These are phyloP conservation scores for Emergomyces orientalis DNA, from an alignment of 2,329 filamentous ascomycete genomes.

Conservation along the genomic window DNA sequence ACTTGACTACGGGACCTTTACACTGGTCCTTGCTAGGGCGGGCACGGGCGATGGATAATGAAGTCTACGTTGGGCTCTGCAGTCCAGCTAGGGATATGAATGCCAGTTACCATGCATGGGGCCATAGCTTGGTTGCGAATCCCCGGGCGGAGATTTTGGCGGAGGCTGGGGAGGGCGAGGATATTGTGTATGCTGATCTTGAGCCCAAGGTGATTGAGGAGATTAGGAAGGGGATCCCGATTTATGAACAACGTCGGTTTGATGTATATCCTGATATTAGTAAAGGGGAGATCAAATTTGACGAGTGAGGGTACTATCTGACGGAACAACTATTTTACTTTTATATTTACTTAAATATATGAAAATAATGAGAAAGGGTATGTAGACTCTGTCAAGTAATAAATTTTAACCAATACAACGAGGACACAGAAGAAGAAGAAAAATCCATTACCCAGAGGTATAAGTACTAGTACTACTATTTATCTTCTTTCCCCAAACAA, in stretches of 20 bases:
- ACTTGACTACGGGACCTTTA: constrained; percentile 79
- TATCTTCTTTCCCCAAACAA: no score
- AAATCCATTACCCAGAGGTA: no score
- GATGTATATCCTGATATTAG: constrained; percentile 93
- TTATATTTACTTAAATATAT: neutral
- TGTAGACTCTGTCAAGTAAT: no score
- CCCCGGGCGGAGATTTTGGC: constrained; percentile 75
- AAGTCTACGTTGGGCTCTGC: constrained; percentile 87
- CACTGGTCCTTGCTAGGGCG: constrained; percentile 83
- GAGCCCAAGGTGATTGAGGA: constrained; percentile 59
- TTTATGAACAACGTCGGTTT: constrained; percentile 76
- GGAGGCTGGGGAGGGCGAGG: constrained; percentile 70
- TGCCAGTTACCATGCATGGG: constrained; percentile 80
- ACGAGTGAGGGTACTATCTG: constrained; percentile 22
- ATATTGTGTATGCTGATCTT: constrained; percentile 65
- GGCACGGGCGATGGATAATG: constrained; percentile 83
- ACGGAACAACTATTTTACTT: neutral
- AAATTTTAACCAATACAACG: no score
- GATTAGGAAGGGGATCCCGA: constrained; percentile 71
- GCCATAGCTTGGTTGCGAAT: constrained; percentile 80
- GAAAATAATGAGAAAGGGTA: neutral
- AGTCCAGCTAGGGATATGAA: constrained; percentile 73
- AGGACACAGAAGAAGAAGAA: no score
- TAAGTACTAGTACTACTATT: no score
- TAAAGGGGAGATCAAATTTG: constrained; percentile 42